Evolutionary conservation across 805 yeast genomes (phyloP), one percentile per base, ranked within the genome.

Genomic region (Sugiyamaella floridensis): DNA sequence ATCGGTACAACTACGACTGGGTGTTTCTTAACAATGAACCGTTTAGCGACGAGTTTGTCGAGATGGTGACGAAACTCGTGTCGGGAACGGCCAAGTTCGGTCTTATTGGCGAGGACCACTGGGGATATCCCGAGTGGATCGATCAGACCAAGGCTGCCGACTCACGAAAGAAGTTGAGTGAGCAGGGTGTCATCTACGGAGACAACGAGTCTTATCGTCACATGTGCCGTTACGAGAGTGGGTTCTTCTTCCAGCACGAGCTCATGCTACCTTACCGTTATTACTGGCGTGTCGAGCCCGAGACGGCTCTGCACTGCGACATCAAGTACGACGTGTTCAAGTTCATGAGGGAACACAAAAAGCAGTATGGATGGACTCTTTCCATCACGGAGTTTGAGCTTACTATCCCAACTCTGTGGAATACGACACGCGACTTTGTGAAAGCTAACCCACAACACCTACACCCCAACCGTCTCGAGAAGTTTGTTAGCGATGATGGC

Each of bases 181-280:
- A 71, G 7, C 62, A 72, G 37, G 65, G 70, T 18, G 74, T 82
- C 26, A 71, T 77, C 11, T 85, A 85, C 63, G 89, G 83, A 14
- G 79, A 71, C 12, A 72, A 78, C 14, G 78, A 79, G 50, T 71
- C 81, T 15, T 86, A 86, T 64, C 73, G 92, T 57, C 85, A 83
- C 64, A 86, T 86, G 95, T 86, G 95, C 66, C 81, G 89, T 45
- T 86, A 81, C 69, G 84, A 85, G 67, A 76, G 84, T 8, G 93
- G 93, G 55, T 84, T 82, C 59, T 84, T 86, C 67, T 83, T 76
- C 67, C 70, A 77, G 49, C 85, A 84, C 63, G 76, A 77, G 48
- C 69, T 81, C 47, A 66, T 87, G 66, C 65, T 70, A 49, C 72
- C 76, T n/a, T 83, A 83, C 67, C 79, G 76, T 45, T 86, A 81